Conservation (phyloP, 306 rosid genomes). For the Cicer judaicum region DNA sequence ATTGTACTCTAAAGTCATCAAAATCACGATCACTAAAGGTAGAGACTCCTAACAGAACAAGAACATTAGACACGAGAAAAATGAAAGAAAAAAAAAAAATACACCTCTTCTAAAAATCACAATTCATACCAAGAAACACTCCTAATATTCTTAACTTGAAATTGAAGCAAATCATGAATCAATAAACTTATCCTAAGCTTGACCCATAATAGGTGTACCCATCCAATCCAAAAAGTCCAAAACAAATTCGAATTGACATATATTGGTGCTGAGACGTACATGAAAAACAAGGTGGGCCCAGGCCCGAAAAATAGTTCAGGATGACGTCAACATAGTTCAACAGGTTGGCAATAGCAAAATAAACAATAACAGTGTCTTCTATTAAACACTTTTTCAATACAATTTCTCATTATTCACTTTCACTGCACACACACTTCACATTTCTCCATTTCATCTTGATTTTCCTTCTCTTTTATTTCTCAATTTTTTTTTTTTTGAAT, state of each 20-base stretch:
- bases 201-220: background rate
- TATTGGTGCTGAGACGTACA: background rate
- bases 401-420: background rate
- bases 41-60: too few species aligned
- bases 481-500: background rate
- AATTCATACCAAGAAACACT: background rate
- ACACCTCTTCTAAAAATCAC: background rate
- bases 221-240: background rate
- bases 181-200: background rate
- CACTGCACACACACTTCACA: background rate
- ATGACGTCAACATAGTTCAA: background rate
- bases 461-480: background rate
- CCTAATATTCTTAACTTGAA: background rate
- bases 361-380: background rate
- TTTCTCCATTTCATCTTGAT: background rate
- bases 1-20: too few species aligned
- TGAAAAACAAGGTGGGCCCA: conserved; percentile 10
- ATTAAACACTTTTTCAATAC: background rate
- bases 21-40: too few species aligned
- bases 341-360: background rate
- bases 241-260: background rate
- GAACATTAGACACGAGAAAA: too few species aligned
- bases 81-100: too few species aligned
- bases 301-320: background rate
- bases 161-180: conserved; percentile 14